Evolutionary conservation across 306 rosid species (phyloP).

Genomic region (Citrullus mucosospermus): DNA sequence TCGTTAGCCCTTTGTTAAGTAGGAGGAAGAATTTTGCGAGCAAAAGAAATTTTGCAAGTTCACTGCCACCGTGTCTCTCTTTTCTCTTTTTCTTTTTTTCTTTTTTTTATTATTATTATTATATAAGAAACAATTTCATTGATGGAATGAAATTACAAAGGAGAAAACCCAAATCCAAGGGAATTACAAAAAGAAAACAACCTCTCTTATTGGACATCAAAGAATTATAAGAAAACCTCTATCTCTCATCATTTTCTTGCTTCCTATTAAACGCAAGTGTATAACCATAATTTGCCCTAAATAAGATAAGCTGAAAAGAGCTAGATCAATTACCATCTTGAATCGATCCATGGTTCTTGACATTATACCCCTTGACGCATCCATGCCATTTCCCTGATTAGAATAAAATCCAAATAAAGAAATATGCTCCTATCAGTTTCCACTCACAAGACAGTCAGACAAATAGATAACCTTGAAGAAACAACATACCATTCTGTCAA

Average conservation of each 20-base stretch:
- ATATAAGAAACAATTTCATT: too few relatives aligned
- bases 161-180: background rate
- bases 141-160: background rate
- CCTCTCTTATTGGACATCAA: background rate
- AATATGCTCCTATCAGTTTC: background rate
- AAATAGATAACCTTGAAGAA: background rate
- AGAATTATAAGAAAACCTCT: background rate
- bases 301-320: background rate
- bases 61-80: background rate
- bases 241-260: background rate
- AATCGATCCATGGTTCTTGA: constrained; percentile 90
- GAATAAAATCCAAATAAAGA: constrained; percentile 13
- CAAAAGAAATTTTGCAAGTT: background rate
- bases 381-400: constrained; percentile 75
- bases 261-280: background rate
- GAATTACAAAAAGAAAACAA: too few relatives aligned
- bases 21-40: too few relatives aligned
- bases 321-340: constrained; percentile 48
- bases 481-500: constrained; percentile 67
- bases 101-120: too few relatives aligned
- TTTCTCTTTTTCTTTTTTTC: background rate
- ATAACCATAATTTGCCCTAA: background rate
- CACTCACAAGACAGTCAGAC: background rate
- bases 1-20: too few relatives aligned
- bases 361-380: constrained; percentile 87